A percentile compares a stretch with the other conserved stretches of the same genome.
Conservation (phyloP, 306 rosid species). For the Vigna radiata region DNA sequence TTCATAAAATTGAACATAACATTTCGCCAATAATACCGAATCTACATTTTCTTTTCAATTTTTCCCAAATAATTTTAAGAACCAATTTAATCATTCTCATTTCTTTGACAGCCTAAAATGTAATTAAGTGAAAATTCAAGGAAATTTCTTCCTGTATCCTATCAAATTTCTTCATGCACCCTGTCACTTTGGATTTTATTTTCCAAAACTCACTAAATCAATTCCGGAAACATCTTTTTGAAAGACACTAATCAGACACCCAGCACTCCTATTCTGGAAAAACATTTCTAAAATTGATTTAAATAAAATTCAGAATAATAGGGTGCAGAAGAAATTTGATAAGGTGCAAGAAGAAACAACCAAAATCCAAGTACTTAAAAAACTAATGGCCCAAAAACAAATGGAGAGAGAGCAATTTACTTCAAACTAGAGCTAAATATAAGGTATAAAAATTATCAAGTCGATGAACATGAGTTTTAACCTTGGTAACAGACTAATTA, state of each 20-base stretch:
- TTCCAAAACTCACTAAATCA: too few species aligned
- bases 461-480: constrained; percentile 3
- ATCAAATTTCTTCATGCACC: too few species aligned
- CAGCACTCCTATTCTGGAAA: too few species aligned
- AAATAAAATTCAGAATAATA: too few species aligned
- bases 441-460: constrained; percentile 19
- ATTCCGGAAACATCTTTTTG: too few species aligned
- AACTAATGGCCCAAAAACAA: neutral
- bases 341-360: too few species aligned
- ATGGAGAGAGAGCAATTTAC: too few species aligned
- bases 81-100: neutral
- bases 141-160: too few species aligned
- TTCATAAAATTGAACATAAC: neutral
- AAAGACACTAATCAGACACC: too few species aligned
- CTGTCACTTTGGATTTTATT: too few species aligned
- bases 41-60: neutral
- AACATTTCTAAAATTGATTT: too few species aligned
- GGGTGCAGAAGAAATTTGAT: too few species aligned
- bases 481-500: constrained; percentile 22
- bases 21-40: neutral
- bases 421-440: constrained; percentile 9
- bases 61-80: neutral
- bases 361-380: neutral
- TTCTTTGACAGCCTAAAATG: neutral
- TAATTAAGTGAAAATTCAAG: neutral